Base-by-base conservation (phyloP, 805 yeast genomes). In the Ogataea siamensis region DNA sequence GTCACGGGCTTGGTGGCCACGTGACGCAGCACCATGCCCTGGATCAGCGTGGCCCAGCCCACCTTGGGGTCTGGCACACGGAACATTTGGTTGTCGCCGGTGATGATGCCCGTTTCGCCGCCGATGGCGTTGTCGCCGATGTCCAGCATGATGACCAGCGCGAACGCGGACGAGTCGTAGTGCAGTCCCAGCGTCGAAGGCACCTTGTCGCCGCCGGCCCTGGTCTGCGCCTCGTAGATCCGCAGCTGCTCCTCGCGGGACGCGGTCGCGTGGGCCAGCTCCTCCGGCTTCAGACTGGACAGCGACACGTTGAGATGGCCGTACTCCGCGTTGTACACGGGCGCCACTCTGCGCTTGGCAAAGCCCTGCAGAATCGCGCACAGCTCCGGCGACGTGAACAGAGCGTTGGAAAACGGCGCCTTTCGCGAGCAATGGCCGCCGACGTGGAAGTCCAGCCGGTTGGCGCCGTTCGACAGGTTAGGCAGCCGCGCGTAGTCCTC, bases 351-450 rank as follows among this genome's bases (percentile, higher is more conserved):
- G 20, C 69, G 69, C 1, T 74, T 74, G 7, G 79, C 75, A 70
- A 75, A 74, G 7, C 45, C 62, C 32, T 67, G 60, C 31, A 76
- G 54, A 37, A 74, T 65, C 37, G 70, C 71, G 50, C 68, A 51
- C 3, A 78, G 66, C 45, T 65, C 65, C 12, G 80, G 79, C 43
- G 70, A 71, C 7, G 63, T 66, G 75, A 76, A 74, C 7, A 80
- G 76, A 3, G 62, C 67, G 39, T 67, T 54, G 3, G 71, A 64
- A 47, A 76, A 76, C 1, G 75, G 79, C 11, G 57, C 45, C 24
- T 45, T 29, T 14, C 57, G 53, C 25, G 62, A 65, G 24, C 63
- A 67, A 45, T 63, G 72, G 4, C 80, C 80, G 37, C 81, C 67
- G 42, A 74, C 49, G 34, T 58, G 62, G 45, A 74, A 62, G 51